Evolutionary conservation across 2,329 filamentous ascomycete species (phyloP).

Genomic region (Zymoseptoria brevis): DNA sequence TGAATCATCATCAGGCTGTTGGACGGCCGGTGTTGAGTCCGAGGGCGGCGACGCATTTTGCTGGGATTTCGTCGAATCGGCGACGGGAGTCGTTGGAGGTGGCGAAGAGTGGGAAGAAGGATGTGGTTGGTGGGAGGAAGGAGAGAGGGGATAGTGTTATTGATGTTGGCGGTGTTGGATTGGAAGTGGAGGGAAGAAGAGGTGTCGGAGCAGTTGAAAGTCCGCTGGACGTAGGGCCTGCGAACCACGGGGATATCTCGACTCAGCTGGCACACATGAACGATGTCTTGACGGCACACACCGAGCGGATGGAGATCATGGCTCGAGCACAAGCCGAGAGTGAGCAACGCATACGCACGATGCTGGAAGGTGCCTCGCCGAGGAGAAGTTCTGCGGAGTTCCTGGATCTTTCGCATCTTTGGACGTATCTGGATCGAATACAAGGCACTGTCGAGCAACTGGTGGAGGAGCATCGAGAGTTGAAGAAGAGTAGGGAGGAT

Average conservation of each 20-base stretch:
- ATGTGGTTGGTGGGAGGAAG: background rate
- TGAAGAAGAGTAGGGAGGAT: background rate
- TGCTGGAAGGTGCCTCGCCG: background rate
- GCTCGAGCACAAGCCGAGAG: background rate
- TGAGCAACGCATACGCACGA: background rate
- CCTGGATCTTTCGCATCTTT: conserved; percentile 20
- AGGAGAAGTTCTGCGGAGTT: conserved; percentile 6
- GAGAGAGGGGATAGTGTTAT: background rate
- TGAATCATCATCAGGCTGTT: background rate
- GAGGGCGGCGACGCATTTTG: background rate
- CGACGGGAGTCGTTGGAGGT: too few relatives aligned
- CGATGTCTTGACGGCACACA: background rate
- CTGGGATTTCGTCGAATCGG: background rate
- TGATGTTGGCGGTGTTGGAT: background rate
- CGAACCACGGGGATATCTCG: background rate
- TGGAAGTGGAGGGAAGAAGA: background rate
- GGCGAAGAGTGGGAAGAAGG: background rate
- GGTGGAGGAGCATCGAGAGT: conserved; percentile 12
- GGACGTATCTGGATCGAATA: conserved; percentile 23
- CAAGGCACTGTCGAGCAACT: conserved; percentile 20
- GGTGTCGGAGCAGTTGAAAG: background rate
- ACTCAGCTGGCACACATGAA: background rate
- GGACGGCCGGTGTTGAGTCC: background rate
- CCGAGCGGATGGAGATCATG: background rate
- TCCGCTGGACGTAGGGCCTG: background rate